Evolutionary conservation across 495 filamentous ascomycete genomes (phyloP), one percentile per base, ranked within the genome.

Genomic region (Chaetomium cochliodes): DNA sequence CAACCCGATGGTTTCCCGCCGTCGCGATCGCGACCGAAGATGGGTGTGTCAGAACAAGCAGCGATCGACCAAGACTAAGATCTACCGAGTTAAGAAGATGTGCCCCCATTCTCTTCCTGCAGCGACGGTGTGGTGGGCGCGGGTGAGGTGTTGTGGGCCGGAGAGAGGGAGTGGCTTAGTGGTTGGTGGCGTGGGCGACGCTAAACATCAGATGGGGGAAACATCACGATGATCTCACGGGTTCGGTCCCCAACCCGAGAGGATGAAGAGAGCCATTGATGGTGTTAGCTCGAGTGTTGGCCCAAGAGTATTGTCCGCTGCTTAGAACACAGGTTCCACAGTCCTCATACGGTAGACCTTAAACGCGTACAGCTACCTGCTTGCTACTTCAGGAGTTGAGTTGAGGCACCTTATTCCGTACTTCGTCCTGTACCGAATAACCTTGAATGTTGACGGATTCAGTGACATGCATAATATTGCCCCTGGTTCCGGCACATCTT

Each of bases 61-160:
- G 42, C n/a, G 57, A 59, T 59, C 57, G 16, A 20, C 57, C 22
- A 4, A 16, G 11, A n/a, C 53, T 58, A 44, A 58, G 4, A 12
- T 59, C 6, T 47, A 16, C 57, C 2, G 41, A 59, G 23, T 49
- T 33, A 47, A 42, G 57, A 28, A 58, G 11, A 46, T 22, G 39
- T 18, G 55, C 20, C 55, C 39, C 55, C 37, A 58, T 25, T 5
- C 1, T 16, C 22, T 6, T 46, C 39, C 55, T 44, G 39, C 55
- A 57, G 39, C 39, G 16, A 18, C 8, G 33, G 41, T 13, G 39
- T 58, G 57, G 49, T 30, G 57, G 47, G 42, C 57, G 23, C 25
- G 42, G 42, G 42, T 44, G 37, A 28, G 23, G 25, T 22, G 18
- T 28, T 33, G 26, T 59, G 57, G 25, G 57, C 23, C 22, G 55